Conservation (phyloP, 2,329 filamentous ascomycete genomes). For the Colletotrichum acutatum region DNA sequence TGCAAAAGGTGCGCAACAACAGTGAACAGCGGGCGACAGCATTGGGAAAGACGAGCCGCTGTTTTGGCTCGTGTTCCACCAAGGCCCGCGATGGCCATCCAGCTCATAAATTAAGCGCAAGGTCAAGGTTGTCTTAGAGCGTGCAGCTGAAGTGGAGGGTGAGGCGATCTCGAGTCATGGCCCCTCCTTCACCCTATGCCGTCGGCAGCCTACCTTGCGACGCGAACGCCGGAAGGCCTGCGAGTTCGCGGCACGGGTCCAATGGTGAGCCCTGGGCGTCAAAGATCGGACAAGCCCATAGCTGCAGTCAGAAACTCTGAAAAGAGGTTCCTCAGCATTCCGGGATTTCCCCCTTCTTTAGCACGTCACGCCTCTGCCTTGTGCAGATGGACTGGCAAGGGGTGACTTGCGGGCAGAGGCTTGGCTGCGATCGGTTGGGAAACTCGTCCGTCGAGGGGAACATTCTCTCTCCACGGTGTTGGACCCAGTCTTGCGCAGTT, state of each 20-base stretch:
- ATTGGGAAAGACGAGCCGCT: not conserved
- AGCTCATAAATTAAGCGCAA: constrained; percentile 11
- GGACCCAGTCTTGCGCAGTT: not conserved
- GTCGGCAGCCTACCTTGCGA: not conserved
- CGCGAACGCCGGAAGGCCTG: not conserved
- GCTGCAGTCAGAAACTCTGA: constrained; percentile 2
- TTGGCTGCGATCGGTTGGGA: constrained; percentile 13
- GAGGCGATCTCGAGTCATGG: constrained; percentile 26
- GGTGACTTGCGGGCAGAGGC: not conserved
- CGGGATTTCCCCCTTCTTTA: not conserved
- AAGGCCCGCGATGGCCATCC: not conserved
- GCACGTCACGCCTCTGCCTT: not conserved
- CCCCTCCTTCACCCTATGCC: not conserved
- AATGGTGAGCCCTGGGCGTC: not conserved
- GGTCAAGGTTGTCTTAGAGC: constrained; percentile 22
- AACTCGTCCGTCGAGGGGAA: constrained; percentile 10
- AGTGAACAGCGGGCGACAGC: not conserved
- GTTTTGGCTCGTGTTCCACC: constrained; percentile 4
- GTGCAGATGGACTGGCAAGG: not conserved
- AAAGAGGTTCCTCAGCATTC: not conserved
- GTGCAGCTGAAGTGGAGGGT: not conserved
- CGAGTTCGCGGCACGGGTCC: not conserved
- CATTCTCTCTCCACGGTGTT: not conserved
- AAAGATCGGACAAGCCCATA: constrained; percentile 1
- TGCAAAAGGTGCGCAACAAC: constrained; percentile 4